Evolutionary conservation across 352 stramenopile species (phyloP).

Genomic region (Globisporangium spinosum): DNA sequence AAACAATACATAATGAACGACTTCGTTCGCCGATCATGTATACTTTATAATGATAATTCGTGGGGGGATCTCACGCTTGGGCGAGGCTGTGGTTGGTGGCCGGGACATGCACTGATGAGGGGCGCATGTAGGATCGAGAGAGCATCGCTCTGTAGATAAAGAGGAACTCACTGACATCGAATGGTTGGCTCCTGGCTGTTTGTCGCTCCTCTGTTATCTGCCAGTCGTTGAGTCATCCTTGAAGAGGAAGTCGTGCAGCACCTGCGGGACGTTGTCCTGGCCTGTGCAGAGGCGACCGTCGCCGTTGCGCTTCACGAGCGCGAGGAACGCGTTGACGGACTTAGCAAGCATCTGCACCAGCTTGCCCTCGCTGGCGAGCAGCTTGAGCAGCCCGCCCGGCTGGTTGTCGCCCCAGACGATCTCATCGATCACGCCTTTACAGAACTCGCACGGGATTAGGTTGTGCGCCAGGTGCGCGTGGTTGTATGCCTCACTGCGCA

Average conservation of each 20-base stretch:
- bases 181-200: too few species aligned
- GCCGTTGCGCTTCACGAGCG: conserved; percentile 1
- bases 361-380: conserved; percentile 1
- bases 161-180: not conserved
- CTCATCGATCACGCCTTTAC: conserved; percentile 11
- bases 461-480: conserved; percentile 5
- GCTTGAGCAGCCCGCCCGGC: conserved; percentile 3
- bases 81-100: not conserved
- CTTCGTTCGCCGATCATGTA: not conserved
- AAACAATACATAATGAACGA: not conserved
- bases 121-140: not conserved
- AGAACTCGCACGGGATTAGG: conserved; percentile 10
- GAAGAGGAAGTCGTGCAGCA: conserved; percentile 10
- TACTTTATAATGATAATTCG: not conserved
- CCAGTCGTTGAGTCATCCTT: not conserved
- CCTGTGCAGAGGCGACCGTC: not conserved
- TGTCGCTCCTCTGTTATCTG: not conserved
- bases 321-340: conserved; percentile 11
- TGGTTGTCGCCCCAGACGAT: conserved; percentile 10
- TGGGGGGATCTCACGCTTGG: not conserved
- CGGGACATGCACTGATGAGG: not conserved
- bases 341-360: not conserved
- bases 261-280: conserved; percentile 4
- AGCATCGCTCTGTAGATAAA: not conserved
- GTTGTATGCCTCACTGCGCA: conserved; percentile 7